Base-by-base conservation (phyloP, 2,329 filamentous ascomycete genomes). In the Nigrospora osmanthi region DNA sequence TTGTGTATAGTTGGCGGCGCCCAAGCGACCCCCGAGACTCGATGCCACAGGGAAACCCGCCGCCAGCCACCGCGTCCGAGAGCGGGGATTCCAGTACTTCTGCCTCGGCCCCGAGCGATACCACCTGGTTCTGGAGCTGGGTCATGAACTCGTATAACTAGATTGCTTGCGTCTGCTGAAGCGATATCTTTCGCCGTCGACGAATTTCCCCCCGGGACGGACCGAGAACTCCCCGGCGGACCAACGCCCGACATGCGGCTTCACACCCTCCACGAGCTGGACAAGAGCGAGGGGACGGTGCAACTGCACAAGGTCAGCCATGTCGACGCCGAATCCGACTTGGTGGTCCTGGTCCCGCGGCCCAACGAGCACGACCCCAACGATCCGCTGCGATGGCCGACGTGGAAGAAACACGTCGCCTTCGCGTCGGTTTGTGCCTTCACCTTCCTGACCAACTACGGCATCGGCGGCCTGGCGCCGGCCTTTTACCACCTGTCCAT, bases 361-460 rank as follows among this genome's bases (percentile, higher is more conserved):
- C 71, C 71, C 1, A 71, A 68, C 9, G 50, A 60, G 2, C 60
- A 51, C 23, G 67, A 73, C 50, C 66, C 70, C 3, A 72, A 73
- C 43, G 71, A 75, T 47, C 71, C 71, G 9, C 62, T 74, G 3
- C 61, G 67, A 39, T 74, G 70, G 70, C 63, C 69, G 2, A 51
- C 38, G 36, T 65, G 60, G 60, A 71, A 70, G 55, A 75, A 73
- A 48, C 60, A 69, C 47, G 55, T 67, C 34, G 64, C 63, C 46
- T 70, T 70, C 48, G 52, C 53, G 17, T 59, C 58, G 15, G 62
- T 71, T 2, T 71, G 68, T 54, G 57, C 60, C n/a, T 72, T 72
- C 51, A 66, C 69, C 6, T 72, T 72, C 47, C 49, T 72, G 7
- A 65, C 66, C 19, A 73, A 72, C 51, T 72, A 65, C 47, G 66